These are phyloP conservation scores for Barnettozyma vustinii DNA, from an alignment of 805 yeast genomes.

Conservation along the genomic window DNA sequence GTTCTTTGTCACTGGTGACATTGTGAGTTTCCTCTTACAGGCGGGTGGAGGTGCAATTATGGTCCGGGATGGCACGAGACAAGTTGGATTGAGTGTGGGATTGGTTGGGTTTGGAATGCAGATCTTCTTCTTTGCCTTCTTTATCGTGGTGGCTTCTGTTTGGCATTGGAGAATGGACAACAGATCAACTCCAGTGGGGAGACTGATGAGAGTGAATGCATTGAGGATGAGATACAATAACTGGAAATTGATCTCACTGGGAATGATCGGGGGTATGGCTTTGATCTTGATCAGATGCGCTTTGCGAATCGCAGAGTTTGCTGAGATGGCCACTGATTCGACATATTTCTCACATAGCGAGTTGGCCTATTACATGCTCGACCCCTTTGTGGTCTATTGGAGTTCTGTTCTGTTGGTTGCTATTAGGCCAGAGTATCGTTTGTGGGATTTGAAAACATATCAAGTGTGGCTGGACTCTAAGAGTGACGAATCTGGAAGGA, in stretches of 20 bases:
- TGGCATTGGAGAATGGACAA: background rate
- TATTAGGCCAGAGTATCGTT: constrained; percentile 1
- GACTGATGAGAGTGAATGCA: background rate
- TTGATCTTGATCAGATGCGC: constrained; percentile 4
- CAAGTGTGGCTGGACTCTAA: background rate
- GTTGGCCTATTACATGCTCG: constrained; percentile 2
- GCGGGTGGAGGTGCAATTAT: background rate
- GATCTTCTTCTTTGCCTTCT: background rate
- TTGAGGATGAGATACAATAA: background rate
- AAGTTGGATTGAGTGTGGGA: background rate
- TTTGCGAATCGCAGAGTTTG: constrained; percentile 1
- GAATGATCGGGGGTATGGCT: background rate
- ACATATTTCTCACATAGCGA: background rate
- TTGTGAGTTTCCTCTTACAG: constrained; percentile 3
- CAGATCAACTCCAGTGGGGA: background rate
- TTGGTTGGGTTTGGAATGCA: background rate
- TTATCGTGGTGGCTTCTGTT: background rate
- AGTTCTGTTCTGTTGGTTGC: background rate
- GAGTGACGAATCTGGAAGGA: too few species aligned
- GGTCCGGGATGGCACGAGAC: background rate
- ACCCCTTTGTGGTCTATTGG: background rate
- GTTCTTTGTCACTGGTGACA: constrained; percentile 4
- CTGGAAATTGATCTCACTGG: background rate
- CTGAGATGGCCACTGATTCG: background rate
- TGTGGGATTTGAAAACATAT: constrained; percentile 1